Evolutionary conservation across 352 stramenopile species (phyloP), one percentile per base, ranked within the genome.

Genomic region (Phytophthora litchii): DNA sequence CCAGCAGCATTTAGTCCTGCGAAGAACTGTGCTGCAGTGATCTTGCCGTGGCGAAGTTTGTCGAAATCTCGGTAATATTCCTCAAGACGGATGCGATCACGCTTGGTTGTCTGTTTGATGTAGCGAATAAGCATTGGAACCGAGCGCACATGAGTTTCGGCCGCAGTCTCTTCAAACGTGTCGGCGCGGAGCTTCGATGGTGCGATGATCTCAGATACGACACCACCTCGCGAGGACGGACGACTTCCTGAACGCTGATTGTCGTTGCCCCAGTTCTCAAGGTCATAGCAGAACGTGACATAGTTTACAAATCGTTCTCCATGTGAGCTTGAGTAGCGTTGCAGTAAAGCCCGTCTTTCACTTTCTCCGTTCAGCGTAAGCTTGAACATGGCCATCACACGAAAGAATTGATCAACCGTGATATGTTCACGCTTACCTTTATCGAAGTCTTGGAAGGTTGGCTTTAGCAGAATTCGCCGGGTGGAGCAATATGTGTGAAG

Each of bases 61-160:
- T 94, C 86, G 38, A 90, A 94, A 45, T 94, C 86, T 4, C 86
- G 83, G 43, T 91, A 94, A 49, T 85, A 92, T 50, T 94, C 83
- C 36, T 94, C 83, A 23, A 94, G 48, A 11, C 83, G 86, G 57
- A 94, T 83, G 14, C 86, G 83, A 53, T 92, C 83, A 14, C 83
- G 83, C 60, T 93, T 93, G 46, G 88, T 75, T 19, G 78, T 78
- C 47, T 92, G 81, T 43, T 93, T 89, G 59, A 92, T 78, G 72
- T 93, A 92, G 7, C 78, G 69, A 49, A 94, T 74, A 0, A 93
- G 52, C 82, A 93, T 92, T 0, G 80, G 70, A 3, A 88, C 65
- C 0, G 76, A 78, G 2, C 86, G 80, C 16, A 56, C 59, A 17
- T 85, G 76, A 2, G 58, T 37, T n/a, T 72, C 51, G 1, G 56